Conservation (phyloP, 192 early-diverging fungal genomes). For the Backusella morwellensis region DNA sequence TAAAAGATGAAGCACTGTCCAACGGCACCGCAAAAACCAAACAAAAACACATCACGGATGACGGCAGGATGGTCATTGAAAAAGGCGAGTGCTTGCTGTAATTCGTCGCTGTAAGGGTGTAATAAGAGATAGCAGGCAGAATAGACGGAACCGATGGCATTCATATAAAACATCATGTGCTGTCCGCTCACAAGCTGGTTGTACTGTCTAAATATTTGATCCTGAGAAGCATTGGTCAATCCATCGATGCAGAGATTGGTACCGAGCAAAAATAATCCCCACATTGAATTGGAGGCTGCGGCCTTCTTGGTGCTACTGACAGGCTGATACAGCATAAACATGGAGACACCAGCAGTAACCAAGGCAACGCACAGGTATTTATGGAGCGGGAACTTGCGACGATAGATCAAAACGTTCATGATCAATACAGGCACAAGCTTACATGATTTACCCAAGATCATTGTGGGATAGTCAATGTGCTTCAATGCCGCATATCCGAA, state of each 20-base stretch:
- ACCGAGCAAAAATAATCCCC: slow-evolving; percentile 77
- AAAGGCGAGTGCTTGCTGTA: slow-evolving; percentile 72
- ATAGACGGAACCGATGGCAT: slow-evolving; percentile 70
- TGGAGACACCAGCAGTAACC: slow-evolving; percentile 88
- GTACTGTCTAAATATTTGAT: slow-evolving; percentile 86
- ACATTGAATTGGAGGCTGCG: slow-evolving; percentile 62
- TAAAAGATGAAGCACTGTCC: slow-evolving; percentile 99
- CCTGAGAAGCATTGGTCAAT: slow-evolving; percentile 94
- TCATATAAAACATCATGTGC: slow-evolving; percentile 99
- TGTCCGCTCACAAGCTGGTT: slow-evolving; percentile 65
- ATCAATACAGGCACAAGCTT: slow-evolving; percentile 95
- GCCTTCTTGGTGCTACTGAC: slow-evolving; percentile 44
- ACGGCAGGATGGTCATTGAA: slow-evolving; percentile 76
- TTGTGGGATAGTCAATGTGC: slow-evolving; percentile 96
- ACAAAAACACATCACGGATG: slow-evolving; percentile 80
- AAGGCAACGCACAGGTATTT: slow-evolving; percentile 87
- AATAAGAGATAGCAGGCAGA: slow-evolving; percentile 72
- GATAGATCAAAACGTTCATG: slow-evolving; percentile 94
- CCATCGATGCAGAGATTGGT: slow-evolving; percentile 93
- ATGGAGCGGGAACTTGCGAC: slow-evolving; percentile 79
- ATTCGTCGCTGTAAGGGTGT: slow-evolving; percentile 77
- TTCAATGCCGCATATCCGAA: slow-evolving; percentile 93
- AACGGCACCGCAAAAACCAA: slow-evolving; percentile 87
- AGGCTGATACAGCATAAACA: slow-evolving; percentile 88
- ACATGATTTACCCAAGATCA: slow-evolving; percentile 96